A percentile compares a stretch with the other conserved stretches of the same genome.
These are phyloP conservation scores for Linum lewisii DNA, from an alignment of 345 rosid species.

Conservation along the genomic window DNA sequence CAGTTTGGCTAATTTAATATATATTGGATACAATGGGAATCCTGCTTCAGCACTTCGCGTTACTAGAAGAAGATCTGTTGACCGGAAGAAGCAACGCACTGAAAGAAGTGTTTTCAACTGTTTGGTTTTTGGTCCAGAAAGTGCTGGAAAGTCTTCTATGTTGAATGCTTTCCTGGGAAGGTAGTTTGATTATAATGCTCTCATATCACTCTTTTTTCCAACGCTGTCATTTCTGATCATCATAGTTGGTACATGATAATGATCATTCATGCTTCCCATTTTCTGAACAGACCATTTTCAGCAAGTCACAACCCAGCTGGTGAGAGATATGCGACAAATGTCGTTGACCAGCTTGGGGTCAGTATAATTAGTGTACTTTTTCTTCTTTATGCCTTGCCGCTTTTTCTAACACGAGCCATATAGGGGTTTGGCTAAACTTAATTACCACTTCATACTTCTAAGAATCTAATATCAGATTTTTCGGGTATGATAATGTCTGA, in stretches of 20 bases:
- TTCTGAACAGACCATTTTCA: constrained; percentile 48
- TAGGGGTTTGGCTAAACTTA: too few relatives aligned
- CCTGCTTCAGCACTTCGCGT: constrained; percentile 51
- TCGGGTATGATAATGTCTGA: not conserved
- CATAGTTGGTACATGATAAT: not conserved
- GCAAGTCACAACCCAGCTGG: constrained; percentile 30
- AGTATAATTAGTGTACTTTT: constrained; percentile 16
- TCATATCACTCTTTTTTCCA: not conserved
- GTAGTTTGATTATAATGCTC: constrained; percentile 18
- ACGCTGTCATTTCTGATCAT: constrained; percentile 2
- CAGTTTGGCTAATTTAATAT: constrained; percentile 62
- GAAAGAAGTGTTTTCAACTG: constrained; percentile 65
- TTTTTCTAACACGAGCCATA: not conserved
- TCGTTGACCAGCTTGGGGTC: constrained; percentile 62
- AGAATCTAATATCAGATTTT: not conserved
- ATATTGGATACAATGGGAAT: constrained; percentile 57
- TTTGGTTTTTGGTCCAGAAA: constrained; percentile 62
- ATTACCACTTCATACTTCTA: not conserved
- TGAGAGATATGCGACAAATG: constrained; percentile 49
- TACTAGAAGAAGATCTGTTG: constrained; percentile 53
- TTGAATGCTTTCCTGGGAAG: constrained; percentile 63
- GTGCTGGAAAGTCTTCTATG: constrained; percentile 65
- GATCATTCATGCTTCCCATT: constrained; percentile 7
- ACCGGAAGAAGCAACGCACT: constrained; percentile 64
- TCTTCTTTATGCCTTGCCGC: not conserved